These are phyloP conservation scores for Diaporthe citri DNA, from an alignment of 2,329 filamentous ascomycete genomes.

Conservation along the genomic window DNA sequence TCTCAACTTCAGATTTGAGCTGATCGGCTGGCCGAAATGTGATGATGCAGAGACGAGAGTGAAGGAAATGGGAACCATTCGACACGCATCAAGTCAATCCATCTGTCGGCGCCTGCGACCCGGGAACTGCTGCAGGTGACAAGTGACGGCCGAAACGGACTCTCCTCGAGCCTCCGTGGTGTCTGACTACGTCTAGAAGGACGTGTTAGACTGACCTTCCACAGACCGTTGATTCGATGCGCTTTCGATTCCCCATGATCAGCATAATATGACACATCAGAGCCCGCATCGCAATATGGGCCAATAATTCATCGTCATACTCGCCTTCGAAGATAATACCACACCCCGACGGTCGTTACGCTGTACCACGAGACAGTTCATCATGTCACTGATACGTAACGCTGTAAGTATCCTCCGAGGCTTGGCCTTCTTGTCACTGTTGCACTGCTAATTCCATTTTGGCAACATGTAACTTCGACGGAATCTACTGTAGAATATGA, in stretches of 20 bases:
- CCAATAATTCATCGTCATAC: not conserved
- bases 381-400: slow-evolving; percentile 6
- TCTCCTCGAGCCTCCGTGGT: not conserved
- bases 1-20: not conserved
- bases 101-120: not conserved
- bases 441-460: not conserved
- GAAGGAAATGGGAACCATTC: not conserved
- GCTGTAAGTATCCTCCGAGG: not conserved
- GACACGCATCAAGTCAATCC: not conserved
- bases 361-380: not conserved
- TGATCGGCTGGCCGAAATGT: not conserved
- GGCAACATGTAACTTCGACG: slow-evolving; percentile 13
- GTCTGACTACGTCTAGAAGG: not conserved
- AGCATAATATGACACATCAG: not conserved
- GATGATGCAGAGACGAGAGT: not conserved
- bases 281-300: not conserved
- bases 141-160: not conserved
- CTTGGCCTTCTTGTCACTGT: not conserved
- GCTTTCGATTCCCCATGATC: not conserved
- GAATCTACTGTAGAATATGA: not conserved
- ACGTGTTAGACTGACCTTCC: not conserved
- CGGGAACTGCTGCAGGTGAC: not conserved
- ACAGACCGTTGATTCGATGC: not conserved
- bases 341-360: not conserved
- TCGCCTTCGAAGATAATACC: not conserved